A percentile compares a stretch with the other conserved stretches of the same genome.
Conservation (phyloP, 73 alveolate genomes). For the Stentor coeruleus region DNA sequence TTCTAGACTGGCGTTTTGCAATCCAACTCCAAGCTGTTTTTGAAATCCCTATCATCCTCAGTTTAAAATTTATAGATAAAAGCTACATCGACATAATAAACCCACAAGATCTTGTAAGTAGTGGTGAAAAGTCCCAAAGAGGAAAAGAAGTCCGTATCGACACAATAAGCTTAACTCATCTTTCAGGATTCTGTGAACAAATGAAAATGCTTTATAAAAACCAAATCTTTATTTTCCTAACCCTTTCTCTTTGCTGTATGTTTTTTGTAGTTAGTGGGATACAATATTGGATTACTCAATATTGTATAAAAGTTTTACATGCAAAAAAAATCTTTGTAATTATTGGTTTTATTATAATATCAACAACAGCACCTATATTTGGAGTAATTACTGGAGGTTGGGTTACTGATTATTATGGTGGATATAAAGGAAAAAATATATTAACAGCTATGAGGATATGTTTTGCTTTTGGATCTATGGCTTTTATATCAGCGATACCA, state of each 20-base stretch:
- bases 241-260: conserved; percentile 66
- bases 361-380: background rate
- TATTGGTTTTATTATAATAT: background rate
- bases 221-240: conserved; percentile 55
- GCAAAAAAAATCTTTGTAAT: background rate
- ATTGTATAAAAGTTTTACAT: conserved; percentile 6
- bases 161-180: background rate
- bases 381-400: background rate
- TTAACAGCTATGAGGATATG: background rate
- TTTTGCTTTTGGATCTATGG: background rate
- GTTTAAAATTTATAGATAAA: background rate
- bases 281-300: conserved; percentile 85
- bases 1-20: background rate
- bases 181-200: background rate
- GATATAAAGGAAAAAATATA: background rate
- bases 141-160: conserved; percentile 35
- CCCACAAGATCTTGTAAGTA: background rate
- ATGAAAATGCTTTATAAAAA: background rate
- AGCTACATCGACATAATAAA: background rate
- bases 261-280: conserved; percentile 88
- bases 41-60: background rate
- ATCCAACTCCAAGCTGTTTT: background rate
- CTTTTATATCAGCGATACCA: background rate
- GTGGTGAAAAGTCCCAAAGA: background rate
- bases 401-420: background rate